Evolutionary conservation across 257 asterid species (phyloP).

Genomic region (Nicotiana noctiflora): DNA sequence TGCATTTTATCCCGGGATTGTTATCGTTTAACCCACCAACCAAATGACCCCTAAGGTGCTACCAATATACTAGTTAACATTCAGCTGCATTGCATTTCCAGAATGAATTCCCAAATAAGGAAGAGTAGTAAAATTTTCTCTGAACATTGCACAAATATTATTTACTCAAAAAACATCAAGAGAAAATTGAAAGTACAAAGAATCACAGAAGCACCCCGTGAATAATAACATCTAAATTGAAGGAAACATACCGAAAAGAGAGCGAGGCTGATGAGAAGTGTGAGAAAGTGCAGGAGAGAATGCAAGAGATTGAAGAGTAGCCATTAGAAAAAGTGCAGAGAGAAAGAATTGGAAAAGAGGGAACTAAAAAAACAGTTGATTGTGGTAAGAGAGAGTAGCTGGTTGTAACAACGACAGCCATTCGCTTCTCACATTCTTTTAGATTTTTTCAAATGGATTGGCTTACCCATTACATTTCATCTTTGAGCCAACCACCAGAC

Average conservation of each 20-base stretch:
- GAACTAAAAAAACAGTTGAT: background rate
- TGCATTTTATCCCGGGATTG: no score
- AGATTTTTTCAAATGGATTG: conserved; percentile 1
- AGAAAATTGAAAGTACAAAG: background rate
- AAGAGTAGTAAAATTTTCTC: background rate
- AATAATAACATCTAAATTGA: background rate
- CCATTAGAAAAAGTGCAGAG: conserved; percentile 26
- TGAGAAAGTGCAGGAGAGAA: conserved; percentile 51
- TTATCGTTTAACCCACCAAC: no score
- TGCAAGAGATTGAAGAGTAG: conserved; percentile 60
- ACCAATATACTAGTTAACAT: background rate
- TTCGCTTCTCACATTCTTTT: conserved; percentile 29
- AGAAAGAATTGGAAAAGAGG: conserved; percentile 6
- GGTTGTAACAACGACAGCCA: conserved; percentile 65
- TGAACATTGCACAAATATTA: background rate
- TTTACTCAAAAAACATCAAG: background rate
- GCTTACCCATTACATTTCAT: background rate
- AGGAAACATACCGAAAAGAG: conserved; percentile 36
- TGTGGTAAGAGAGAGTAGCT: background rate
- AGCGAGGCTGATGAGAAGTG: conserved; percentile 34
- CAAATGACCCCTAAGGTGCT: no score
- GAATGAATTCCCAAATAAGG: background rate
- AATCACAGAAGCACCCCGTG: no score
- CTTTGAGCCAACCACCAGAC: background rate
- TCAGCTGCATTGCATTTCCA: background rate